phyloP scores from a whole-genome alignment of 495 filamentous ascomycete species.

The Xylaria curta region DNA sequence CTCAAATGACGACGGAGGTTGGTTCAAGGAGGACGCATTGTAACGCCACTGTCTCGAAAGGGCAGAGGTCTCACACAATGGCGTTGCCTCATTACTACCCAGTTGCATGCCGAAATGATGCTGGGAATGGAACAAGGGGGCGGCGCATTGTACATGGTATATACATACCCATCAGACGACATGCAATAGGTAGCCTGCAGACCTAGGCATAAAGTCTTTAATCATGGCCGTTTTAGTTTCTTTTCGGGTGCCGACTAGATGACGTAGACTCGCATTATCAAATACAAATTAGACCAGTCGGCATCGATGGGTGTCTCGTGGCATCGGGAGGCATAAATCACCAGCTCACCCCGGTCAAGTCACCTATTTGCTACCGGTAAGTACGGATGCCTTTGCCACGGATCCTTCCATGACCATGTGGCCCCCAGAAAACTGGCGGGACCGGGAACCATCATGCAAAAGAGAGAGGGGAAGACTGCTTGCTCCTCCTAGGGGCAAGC shows the following conservation, averaged over 20 bases:
- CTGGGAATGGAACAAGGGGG: slow-evolving; percentile 15
- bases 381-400: slow-evolving; percentile 4
- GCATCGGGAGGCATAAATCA: slow-evolving; percentile 15
- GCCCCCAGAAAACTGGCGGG: background rate
- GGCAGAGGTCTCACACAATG: slow-evolving; percentile 5
- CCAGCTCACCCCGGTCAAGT: slow-evolving; percentile 9
- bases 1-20: background rate
- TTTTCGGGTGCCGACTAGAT: slow-evolving; percentile 4
- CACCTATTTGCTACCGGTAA: slow-evolving; percentile 7
- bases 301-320: background rate
- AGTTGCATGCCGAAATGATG: slow-evolving; percentile 25
- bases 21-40: background rate
- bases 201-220: background rate
- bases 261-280: slow-evolving; percentile 10
- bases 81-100: slow-evolving; percentile 10
- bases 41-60: slow-evolving; percentile 13
- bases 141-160: slow-evolving; percentile 6
- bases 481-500: background rate
- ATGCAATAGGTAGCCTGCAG: slow-evolving; percentile 4
- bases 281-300: background rate
- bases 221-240: background rate
- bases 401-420: slow-evolving; percentile 2
- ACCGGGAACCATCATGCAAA: slow-evolving; percentile 7
- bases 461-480: too few relatives aligned
- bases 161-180: background rate